Evolutionary conservation across 2,329 filamentous ascomycete species (phyloP), one percentile per base, ranked within the genome.

Genomic region (Coniosporium tulheliwenetii): DNA sequence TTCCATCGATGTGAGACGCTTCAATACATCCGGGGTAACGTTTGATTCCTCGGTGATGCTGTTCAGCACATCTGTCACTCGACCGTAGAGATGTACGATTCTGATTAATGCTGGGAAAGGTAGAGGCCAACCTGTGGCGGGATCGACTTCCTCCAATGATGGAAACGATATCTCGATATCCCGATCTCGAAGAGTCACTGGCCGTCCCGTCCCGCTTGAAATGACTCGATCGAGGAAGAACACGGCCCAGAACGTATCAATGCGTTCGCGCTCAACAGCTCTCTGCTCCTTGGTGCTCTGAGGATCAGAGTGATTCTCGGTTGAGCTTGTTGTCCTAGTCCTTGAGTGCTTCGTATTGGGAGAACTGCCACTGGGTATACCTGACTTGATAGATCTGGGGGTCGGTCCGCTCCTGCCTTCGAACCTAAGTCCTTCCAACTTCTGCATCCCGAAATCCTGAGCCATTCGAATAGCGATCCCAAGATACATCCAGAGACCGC

Each of bases 401-500:
- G 69, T 74, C 2, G 73, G 67, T 0, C 73, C 73, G 39, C 65
- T 63, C 13, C 62, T 64, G 10, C 73, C 73, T 44, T 67, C 69
- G 41, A 72, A 69, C 44, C 64, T 70, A 34, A 93, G 69, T 0
- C 85, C 85, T 47, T 87, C 79, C 12, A 82, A 69, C 47, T 86
- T 93, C 49, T 89, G 83, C 47, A 93, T 67, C 0, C 86, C 85
- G 8, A 93, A 61, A 52, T 86, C 81, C 44, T 84, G 74, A 0
- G 80, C 80, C 76, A 86, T 82, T 4, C 85, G 78, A 44, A 93
- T 93, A 0, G 85, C 80, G 39, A 89, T 79, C 0, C 85, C 86
- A 1, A 93, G 67, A 53, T 93, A 93, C 85, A 93, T 93, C 85
- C 86, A 94, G 5, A 94, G 60, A 0, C 85, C 84, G 55, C 85